Evolutionary conservation across 441 rosid species (phyloP), one percentile per base, ranked within the genome.

Genomic region (Mallotus repandus): DNA sequence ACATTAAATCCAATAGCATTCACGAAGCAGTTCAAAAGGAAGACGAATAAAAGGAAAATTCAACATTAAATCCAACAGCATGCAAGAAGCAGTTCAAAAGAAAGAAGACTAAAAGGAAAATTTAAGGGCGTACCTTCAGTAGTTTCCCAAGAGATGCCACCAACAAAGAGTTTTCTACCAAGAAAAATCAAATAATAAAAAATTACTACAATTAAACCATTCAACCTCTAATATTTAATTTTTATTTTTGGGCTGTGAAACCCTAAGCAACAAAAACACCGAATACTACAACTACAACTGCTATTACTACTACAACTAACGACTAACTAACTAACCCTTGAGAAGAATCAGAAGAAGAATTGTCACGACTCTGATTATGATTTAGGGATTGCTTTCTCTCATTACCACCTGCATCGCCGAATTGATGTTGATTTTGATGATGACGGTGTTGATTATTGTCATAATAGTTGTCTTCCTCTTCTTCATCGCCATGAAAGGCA

Each of bases 91-190:
- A 29, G 32, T 29, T 29, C 32, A 29, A 29, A 11, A 61, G 68
- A 54, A 62, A 10, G 45, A 69, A 57, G 19, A 32, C 9, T 7
- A 19, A 21, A 29, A 29, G 13, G 9, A 18, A 4, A 4, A 5
- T 15, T 13, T 7, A 29, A 2, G 32, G 32, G 32, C 32, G 32
- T 57, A 80, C 80, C 80, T 80, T 63, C 75, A 55, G 76, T 65
- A 66, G 83, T 77, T 52, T 77, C 80, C 83, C 83, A 80, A 25
- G 83, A 80, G 70, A 80, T 69, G 19, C 80, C 83, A 32, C 83
- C 83, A 65, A 77, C 83, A 63, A 80, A 80, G 74, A 80, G 83
- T 66, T 80, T 80, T 70, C 83, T 80, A 74, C 55, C 72, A 73
- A 35, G 32, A 29, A 29, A 29, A 29, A 29, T 29, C 32, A 54